phyloP scores from a whole-genome alignment of 2,329 filamentous ascomycete genomes.

The Penicillium freii region DNA sequence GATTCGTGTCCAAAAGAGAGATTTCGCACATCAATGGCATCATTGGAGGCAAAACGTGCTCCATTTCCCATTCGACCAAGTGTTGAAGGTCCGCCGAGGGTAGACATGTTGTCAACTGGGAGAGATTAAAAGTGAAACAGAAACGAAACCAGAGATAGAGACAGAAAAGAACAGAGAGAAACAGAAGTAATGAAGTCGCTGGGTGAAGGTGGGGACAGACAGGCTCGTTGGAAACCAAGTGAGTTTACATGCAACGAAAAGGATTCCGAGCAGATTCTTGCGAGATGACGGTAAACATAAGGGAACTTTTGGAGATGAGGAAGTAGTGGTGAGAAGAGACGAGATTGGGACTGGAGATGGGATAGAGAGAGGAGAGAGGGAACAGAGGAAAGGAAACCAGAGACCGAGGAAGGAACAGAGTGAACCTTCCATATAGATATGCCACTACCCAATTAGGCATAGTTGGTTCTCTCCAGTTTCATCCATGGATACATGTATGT shows the following conservation, averaged over 20 bases:
- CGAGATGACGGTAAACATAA: constrained; percentile 23
- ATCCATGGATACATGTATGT: no score
- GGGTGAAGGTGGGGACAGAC: constrained; percentile 7
- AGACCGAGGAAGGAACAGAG: not conserved
- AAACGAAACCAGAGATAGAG: not conserved
- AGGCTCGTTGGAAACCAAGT: constrained; percentile 18
- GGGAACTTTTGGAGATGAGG: constrained; percentile 15
- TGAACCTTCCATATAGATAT: not conserved
- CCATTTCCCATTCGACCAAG: constrained; percentile 26
- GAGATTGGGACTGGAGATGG: constrained; percentile 6
- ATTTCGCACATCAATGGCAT: constrained; percentile 18
- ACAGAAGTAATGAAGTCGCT: constrained; percentile 1
- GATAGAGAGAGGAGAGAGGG: not conserved
- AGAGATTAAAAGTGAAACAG: constrained; percentile 2
- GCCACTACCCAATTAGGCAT: not conserved
- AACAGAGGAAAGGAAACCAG: constrained; percentile 3
- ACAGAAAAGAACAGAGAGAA: constrained; percentile 8
- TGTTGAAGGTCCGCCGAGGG: constrained; percentile 26
- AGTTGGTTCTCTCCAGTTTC: not conserved
- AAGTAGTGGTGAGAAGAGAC: not conserved
- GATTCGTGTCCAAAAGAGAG: constrained; percentile 24
- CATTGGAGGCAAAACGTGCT: constrained; percentile 19
- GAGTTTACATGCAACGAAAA: constrained; percentile 26
- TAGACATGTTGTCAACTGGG: constrained; percentile 27
- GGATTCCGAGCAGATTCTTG: constrained; percentile 20